Percentiles rank a stretch among this genome's conserved stretches.
Conservation (phyloP, 495 filamentous ascomycete genomes). For the Immersiella caudata region DNA sequence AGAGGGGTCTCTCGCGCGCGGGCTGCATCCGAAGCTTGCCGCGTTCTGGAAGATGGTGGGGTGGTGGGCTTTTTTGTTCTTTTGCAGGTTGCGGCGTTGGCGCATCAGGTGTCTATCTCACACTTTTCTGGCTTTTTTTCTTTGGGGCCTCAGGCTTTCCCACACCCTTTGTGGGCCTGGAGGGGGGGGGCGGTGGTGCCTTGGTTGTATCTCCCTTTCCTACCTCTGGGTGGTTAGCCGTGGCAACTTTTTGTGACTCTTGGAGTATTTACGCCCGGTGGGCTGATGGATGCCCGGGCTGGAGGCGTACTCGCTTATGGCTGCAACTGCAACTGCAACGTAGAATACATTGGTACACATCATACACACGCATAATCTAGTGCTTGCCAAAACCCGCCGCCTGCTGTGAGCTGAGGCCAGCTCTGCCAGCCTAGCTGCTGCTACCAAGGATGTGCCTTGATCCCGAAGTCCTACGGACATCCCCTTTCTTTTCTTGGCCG, state of each 20-base stretch:
- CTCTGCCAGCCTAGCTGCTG: too few relatives aligned
- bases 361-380: background rate
- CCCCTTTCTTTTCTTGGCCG: too few relatives aligned
- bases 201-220: background rate
- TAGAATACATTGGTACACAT: conserved; percentile 1
- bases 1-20: conserved; percentile 7
- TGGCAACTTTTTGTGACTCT: background rate
- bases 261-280: background rate
- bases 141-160: background rate
- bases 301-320: background rate
- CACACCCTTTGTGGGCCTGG: background rate
- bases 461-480: too few relatives aligned
- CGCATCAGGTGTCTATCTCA: background rate
- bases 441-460: too few relatives aligned
- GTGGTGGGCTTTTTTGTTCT: background rate
- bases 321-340: background rate
- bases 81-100: conserved; percentile 14
- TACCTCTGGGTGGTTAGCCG: background rate
- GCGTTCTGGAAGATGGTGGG: conserved; percentile 5
- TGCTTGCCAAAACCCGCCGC: background rate
- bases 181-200: background rate
- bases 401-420: too few relatives aligned
- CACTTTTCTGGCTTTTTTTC: background rate
- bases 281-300: background rate
- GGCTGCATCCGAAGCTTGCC: conserved; percentile 13